phyloP scores from a whole-genome alignment of 1,139 yeast genomes.

The Arxiozyma slooffiae region DNA sequence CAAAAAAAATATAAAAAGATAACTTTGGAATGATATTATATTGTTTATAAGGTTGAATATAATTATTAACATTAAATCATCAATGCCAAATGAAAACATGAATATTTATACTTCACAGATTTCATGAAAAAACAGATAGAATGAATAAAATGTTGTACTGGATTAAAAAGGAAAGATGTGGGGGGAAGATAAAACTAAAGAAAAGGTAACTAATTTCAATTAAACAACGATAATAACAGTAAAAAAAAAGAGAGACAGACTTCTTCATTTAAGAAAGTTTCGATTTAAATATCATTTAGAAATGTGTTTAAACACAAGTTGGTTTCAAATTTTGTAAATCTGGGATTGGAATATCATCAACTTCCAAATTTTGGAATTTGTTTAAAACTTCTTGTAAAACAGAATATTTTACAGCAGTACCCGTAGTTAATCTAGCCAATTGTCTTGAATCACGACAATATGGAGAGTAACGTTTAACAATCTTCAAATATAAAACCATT shows the following conservation, averaged over 20 bases:
- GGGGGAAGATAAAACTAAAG: no score
- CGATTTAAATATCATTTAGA: not conserved
- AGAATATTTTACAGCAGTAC: conserved; percentile 35
- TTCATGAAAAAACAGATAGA: conserved; percentile 1
- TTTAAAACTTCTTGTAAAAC: conserved; percentile 33
- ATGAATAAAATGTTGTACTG: not conserved
- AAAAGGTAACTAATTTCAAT: not conserved
- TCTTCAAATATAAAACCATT: conserved; percentile 46
- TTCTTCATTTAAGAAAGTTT: not conserved
- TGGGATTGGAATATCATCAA: conserved; percentile 34
- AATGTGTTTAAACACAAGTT: conserved; percentile 13
- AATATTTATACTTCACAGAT: conserved; percentile 2
- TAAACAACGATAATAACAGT: not conserved
- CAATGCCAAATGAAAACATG: conserved; percentile 1
- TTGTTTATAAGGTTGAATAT: conserved; percentile 4
- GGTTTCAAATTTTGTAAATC: conserved; percentile 28
- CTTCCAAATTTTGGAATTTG: conserved; percentile 32
- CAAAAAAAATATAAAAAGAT: not conserved
- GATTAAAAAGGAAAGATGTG: not conserved
- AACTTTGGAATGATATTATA: conserved; percentile 6
- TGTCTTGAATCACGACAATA: conserved; percentile 41
- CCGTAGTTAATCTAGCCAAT: conserved; percentile 34
- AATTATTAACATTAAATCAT: conserved; percentile 1
- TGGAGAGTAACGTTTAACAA: conserved; percentile 44
- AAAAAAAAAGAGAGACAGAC: not conserved